These are phyloP conservation scores for Colletotrichum kahawae DNA, from an alignment of 2,329 filamentous ascomycete species.

Conservation along the genomic window DNA sequence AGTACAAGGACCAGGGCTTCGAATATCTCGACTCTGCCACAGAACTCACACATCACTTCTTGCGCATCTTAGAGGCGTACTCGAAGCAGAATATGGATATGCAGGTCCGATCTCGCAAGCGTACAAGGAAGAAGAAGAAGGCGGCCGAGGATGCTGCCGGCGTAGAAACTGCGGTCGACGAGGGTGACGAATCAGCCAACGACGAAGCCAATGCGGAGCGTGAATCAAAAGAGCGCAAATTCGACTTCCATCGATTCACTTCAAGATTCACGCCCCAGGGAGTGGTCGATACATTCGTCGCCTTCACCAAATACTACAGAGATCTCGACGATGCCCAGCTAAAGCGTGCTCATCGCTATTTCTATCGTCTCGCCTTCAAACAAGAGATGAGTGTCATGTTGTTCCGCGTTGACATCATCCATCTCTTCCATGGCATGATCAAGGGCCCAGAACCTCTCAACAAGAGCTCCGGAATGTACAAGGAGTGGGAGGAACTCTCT, in stretches of 20 bases:
- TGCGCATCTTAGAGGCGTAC: constrained; percentile 90
- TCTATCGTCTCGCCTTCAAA: constrained; percentile 94
- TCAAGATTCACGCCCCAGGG: constrained; percentile 82
- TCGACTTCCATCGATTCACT: constrained; percentile 88
- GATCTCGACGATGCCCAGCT: constrained; percentile 82
- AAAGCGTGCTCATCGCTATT: constrained; percentile 91
- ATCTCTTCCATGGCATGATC: constrained; percentile 88
- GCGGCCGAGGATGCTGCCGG: constrained; percentile 50
- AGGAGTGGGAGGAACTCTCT: constrained; percentile 90
- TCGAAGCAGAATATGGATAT: constrained; percentile 94
- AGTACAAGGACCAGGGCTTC: constrained; percentile 94
- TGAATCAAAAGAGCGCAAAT: constrained; percentile 83
- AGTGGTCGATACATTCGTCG: constrained; percentile 87
- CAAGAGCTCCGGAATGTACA: constrained; percentile 68
- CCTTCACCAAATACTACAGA: constrained; percentile 78
- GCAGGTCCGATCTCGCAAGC: constrained; percentile 84
- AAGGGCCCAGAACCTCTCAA: constrained; percentile 84
- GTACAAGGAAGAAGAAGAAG: constrained; percentile 76
- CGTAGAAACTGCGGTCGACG: constrained; percentile 54
- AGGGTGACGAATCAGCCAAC: constrained; percentile 73
- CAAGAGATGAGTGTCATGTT: constrained; percentile 88
- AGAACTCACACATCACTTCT: constrained; percentile 88
- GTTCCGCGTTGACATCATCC: constrained; percentile 89
- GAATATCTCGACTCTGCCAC: constrained; percentile 92
- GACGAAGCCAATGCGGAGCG: constrained; percentile 75